Evolutionary conservation across 169 alveolate species (phyloP).

Genomic region (Neospora caninum): DNA sequence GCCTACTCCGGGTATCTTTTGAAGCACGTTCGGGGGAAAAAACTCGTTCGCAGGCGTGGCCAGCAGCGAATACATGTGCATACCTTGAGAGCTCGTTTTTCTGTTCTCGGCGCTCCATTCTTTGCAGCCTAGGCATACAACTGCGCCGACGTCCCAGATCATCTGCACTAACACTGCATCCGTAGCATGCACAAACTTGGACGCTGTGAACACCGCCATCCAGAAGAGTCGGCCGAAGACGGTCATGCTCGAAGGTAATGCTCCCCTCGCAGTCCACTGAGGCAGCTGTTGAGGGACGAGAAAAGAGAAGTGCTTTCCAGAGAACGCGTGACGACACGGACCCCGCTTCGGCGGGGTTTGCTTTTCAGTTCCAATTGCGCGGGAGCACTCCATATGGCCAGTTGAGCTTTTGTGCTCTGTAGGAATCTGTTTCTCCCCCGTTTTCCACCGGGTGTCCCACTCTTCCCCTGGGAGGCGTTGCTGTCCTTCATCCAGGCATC

Average conservation of each 20-base stretch:
- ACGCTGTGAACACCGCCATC: not conserved
- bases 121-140: slow-evolving; percentile 40
- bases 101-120: not conserved
- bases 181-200: not conserved
- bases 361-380: not conserved
- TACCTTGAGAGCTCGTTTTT: too few species aligned
- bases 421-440: not conserved
- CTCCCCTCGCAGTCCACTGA: not conserved
- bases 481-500: slow-evolving; percentile 22
- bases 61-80: too few species aligned
- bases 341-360: too few species aligned
- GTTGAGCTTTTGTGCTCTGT: not conserved
- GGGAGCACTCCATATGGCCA: slow-evolving; percentile 7
- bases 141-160: not conserved
- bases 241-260: slow-evolving; percentile 53
- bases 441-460: too few species aligned
- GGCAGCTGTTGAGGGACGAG: too few species aligned
- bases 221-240: slow-evolving; percentile 6
- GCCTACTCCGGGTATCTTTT: too few species aligned
- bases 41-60: too few species aligned
- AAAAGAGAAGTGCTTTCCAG: too few species aligned
- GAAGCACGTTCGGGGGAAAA: too few species aligned
- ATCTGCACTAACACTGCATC: slow-evolving; percentile 39
- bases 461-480: too few species aligned
- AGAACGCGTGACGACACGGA: too few species aligned